Conservation (phyloP, 805 yeast species). For the Metschnikowia aberdeeniae region DNA sequence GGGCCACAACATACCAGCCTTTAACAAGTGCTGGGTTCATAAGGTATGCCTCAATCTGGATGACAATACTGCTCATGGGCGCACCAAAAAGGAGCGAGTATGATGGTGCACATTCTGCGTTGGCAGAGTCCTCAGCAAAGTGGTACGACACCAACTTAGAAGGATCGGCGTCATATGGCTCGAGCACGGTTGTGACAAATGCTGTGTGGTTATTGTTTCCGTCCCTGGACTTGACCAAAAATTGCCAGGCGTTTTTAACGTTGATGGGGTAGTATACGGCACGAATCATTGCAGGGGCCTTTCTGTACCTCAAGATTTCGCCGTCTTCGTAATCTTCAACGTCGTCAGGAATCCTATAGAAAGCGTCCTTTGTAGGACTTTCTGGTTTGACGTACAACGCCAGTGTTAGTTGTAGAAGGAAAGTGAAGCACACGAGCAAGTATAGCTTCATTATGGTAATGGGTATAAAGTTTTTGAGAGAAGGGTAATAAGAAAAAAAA, state of each 20-base stretch:
- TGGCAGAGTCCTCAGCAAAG: conserved; percentile 20
- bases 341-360: conserved; percentile 10
- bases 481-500: no score
- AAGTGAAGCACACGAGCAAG: background rate
- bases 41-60: conserved; percentile 17
- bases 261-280: conserved; percentile 10
- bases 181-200: conserved; percentile 20
- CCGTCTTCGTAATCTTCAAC: conserved; percentile 7
- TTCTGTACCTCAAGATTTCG: conserved; percentile 8
- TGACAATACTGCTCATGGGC: conserved; percentile 10
- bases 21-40: conserved; percentile 15
- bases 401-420: background rate
- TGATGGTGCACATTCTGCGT: conserved; percentile 21
- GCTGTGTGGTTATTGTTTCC: conserved; percentile 19
- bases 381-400: background rate
- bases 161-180: conserved; percentile 24
- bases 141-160: conserved; percentile 20
- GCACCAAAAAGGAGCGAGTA: conserved; percentile 18
- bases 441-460: background rate
- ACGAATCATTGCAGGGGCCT: conserved; percentile 8
- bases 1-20: conserved; percentile 32
- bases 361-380: conserved; percentile 9
- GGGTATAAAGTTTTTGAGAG: no score
- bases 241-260: conserved; percentile 20
- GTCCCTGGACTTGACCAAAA: conserved; percentile 22